Evolutionary conservation across 202 grass and related monocot species (phyloP), one percentile per base, ranked within the genome.

Genomic region (Panicum virgatum): DNA sequence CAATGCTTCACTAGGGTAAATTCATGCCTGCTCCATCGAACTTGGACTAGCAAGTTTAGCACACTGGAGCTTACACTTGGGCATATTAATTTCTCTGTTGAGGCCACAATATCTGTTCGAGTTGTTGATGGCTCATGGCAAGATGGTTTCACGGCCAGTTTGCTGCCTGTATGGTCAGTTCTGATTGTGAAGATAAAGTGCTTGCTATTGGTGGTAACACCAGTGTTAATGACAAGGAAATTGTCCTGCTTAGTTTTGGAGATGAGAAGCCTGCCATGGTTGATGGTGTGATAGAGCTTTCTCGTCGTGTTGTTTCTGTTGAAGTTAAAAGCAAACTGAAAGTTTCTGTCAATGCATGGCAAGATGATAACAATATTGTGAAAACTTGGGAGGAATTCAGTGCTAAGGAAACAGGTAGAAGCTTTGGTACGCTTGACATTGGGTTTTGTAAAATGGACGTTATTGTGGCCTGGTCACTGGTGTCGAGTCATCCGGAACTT

Each of bases 81-180:
- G 4, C 3, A 42, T 3, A 47, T 80, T 43, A 1, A 8, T 54
- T 4, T 12, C 7, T 80, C 62, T 42, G 13, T 80, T 10, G 77
- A 80, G 62, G 77, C 77, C 63, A 80, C 62, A 56, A 43, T 80
- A 37, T 68, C 2, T 56, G 15, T 80, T 42, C 47, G 26, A 47
- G 52, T 45, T 9, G 19, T 71, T 12, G 2, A 23, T 59, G 66
- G 51, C 6, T 22, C 25, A 36, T 81, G 39, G 78, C 52, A 66
- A 23, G 4, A 45, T 36, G 66, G 39, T 32, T 70, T 30, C 10
- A 14, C 6, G 63, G 29, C 52, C 47, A 52, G 47, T 52, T 80
- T 32, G 40, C 50, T 45, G 65, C 78, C 4, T 43, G 23, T 45
- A 34, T n/a, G 1, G 14, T 34, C 32, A 5, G 32, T 34, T 4